phyloP scores from a whole-genome alignment of 2,329 filamentous ascomycete species.

The Claviceps sp. region DNA sequence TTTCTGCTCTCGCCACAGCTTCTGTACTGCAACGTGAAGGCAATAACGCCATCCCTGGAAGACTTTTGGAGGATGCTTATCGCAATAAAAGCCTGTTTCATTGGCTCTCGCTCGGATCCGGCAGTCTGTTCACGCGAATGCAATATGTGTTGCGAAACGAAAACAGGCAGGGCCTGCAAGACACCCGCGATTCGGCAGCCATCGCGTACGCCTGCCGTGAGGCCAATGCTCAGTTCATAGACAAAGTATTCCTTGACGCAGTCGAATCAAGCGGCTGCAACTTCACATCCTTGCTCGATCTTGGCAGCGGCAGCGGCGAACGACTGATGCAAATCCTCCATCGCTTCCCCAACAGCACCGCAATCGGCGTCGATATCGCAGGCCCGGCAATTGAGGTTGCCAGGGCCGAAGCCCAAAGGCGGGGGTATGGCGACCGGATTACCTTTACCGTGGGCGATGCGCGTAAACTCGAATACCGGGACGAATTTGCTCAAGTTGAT shows the following conservation, averaged over 20 bases:
- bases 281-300: conserved; percentile 7
- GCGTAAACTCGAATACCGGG: conserved; percentile 1
- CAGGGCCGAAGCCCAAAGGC: background rate
- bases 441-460: conserved; percentile 4
- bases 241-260: conserved; percentile 4
- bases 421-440: background rate
- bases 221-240: conserved; percentile 4
- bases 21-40: background rate
- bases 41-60: background rate
- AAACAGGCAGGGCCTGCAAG: conserved; percentile 4
- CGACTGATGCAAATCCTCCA: conserved; percentile 7
- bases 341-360: conserved; percentile 4
- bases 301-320: conserved; percentile 9
- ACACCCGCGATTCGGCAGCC: conserved; percentile 6
- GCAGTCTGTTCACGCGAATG: conserved; percentile 6
- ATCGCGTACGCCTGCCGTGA: conserved; percentile 9
- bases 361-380: conserved; percentile 9
- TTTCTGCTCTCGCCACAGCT: background rate
- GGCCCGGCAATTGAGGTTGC: conserved; percentile 5
- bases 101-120: conserved; percentile 8
- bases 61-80: conserved; percentile 4
- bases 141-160: conserved; percentile 6
- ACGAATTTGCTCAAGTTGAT: conserved; percentile 8
- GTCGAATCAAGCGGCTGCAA: conserved; percentile 2
- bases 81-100: conserved; percentile 5